These are phyloP conservation scores for Tuber microsphaerosporum DNA, from an alignment of 495 filamentous ascomycete genomes.

Conservation along the genomic window DNA sequence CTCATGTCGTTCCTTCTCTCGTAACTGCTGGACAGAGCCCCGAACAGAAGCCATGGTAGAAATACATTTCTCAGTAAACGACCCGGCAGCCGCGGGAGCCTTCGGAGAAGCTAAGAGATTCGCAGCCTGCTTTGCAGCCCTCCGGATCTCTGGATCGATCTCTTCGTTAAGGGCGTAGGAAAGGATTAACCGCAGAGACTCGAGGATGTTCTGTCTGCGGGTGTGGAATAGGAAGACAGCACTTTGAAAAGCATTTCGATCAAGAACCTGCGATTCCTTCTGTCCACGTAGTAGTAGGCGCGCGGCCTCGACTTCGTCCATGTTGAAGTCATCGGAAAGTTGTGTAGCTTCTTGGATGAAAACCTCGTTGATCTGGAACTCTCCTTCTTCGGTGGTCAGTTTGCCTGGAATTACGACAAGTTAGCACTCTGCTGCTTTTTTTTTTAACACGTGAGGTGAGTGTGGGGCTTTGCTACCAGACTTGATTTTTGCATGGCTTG, in stretches of 20 bases:
- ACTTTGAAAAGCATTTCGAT: constrained; percentile 60
- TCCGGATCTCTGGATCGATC: constrained; percentile 44
- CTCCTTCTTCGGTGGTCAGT: constrained; percentile 59
- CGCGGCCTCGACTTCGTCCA: constrained; percentile 83
- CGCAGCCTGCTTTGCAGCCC: constrained; percentile 43
- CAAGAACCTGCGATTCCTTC: constrained; percentile 56
- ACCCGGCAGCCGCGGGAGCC: constrained; percentile 32
- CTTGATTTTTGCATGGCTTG: constrained; percentile 49
- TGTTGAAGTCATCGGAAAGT: constrained; percentile 74
- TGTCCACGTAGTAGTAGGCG: constrained; percentile 61
- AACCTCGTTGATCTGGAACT: constrained; percentile 76
- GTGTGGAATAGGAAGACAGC: constrained; percentile 81
- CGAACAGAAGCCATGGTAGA: constrained; percentile 65
- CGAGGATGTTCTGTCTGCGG: constrained; percentile 66
- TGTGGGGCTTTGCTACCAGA: constrained; percentile 49
- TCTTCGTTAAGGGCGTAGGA: constrained; percentile 58
- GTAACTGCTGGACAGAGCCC: constrained; percentile 61
- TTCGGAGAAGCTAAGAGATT: constrained; percentile 43
- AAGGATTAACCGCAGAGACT: constrained; percentile 70
- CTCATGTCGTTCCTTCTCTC: constrained; percentile 63
- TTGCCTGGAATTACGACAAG: constrained; percentile 50
- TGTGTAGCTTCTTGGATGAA: constrained; percentile 72
- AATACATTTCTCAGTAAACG: constrained; percentile 63
- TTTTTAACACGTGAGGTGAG: constrained; percentile 9
- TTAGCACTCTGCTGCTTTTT: constrained; percentile 19